Evolutionary conservation across 148 eudicot genomes (phyloP).

Genomic region (Fagopyrum esculentum): DNA sequence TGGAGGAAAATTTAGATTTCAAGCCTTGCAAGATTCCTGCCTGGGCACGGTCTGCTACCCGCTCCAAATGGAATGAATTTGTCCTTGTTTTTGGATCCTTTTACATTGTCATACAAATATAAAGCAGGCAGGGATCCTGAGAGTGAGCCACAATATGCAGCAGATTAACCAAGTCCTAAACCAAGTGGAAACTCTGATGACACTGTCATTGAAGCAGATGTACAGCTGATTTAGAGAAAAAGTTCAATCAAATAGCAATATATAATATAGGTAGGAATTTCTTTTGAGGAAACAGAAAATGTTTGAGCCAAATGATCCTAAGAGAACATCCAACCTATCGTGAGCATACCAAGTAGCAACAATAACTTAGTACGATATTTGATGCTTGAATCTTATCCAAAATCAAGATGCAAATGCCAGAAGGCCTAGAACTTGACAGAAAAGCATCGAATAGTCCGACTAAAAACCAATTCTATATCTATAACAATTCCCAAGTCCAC

Average conservation of each 20-base stretch:
- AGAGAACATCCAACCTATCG: too few species aligned
- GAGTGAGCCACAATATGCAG: too few species aligned
- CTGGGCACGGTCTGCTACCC: slow-evolving; percentile 51
- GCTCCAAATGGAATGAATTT: slow-evolving; percentile 48
- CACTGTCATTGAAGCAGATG: too few species aligned
- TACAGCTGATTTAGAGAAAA: too few species aligned
- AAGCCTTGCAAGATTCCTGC: slow-evolving; percentile 39
- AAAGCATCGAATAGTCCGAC: not conserved
- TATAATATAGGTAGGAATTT: too few species aligned
- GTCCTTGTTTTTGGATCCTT: slow-evolving; percentile 33
- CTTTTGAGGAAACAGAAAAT: too few species aligned
- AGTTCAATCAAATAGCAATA: too few species aligned
- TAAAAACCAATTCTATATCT: not conserved
- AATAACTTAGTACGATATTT: not conserved
- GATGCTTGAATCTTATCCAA: not conserved
- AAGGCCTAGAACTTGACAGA: not conserved
- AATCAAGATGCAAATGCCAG: not conserved
- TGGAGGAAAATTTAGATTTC: slow-evolving; percentile 45
- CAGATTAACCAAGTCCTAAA: too few species aligned
- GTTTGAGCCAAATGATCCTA: too few species aligned
- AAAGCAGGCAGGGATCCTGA: too few species aligned
- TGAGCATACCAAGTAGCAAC: not conserved
- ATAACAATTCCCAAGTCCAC: not conserved
- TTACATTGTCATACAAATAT: not conserved
- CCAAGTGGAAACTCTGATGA: too few species aligned